Base-by-base conservation (phyloP, 257 asterid species). In the Rubia yunnanensis region DNA sequence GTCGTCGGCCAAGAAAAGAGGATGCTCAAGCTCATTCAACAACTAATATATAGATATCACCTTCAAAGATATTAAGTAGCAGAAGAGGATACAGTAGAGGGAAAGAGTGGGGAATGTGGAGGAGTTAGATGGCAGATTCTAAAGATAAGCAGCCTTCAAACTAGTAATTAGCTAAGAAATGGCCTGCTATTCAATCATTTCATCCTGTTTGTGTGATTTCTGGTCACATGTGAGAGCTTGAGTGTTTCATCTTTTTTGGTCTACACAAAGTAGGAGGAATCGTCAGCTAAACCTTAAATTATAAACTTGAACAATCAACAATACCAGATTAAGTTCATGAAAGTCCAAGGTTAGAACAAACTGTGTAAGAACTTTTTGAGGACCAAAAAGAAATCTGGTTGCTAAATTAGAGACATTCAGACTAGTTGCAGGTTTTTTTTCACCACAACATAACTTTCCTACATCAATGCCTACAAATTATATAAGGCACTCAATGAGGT, bases 181-280 rank as follows among this genome's bases (percentile, higher is more conserved):
- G 27, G 57, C 27, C 23, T 1, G 59, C 13, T 24, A 22, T 22
- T 23, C 11, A 53, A 28, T 53, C 22, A 10, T 53, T 53, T 17
- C 30, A 53, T 26, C 13, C 13, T 17, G 35, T 5, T 27, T 11
- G 20, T 0, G 22, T 28, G 10, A 57, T 28, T 11, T 27, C 32
- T 27, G 30, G 36, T 7, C 14, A 57, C 31, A 17, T 27, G 38
- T 57, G 38, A 57, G 49, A 39, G 55, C n/a, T 11, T 24, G 5
- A 56, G n/a, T n/a, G n/a, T n/a, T 1, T 31, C 11, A 56, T 14
- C 18, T 27, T 57, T 57, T 1, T 41, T 44, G 46, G 39, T 7
- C 68, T 41, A 3, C 22, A 63, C 54, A 38, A 63, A 20, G 20
- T 62, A 7, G n/a, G 31, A 55, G 34, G 60, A 55, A 55, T 55